Evolutionary conservation across 805 yeast genomes (phyloP).

Genomic region (Ogataea allantospora): DNA sequence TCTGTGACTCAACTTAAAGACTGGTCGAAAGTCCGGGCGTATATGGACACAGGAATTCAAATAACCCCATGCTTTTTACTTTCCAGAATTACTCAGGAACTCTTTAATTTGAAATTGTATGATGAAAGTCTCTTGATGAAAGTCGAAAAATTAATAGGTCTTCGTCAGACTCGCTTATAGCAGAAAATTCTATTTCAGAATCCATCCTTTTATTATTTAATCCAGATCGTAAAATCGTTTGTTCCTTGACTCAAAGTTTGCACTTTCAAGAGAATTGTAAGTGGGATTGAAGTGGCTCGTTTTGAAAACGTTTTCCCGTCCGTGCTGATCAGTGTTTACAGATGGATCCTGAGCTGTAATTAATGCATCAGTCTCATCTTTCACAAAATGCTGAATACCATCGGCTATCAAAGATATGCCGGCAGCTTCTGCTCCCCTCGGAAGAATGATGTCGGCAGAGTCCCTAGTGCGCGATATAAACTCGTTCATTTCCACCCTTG

Average conservation of each 20-base stretch:
- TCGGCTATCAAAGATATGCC: constrained; percentile 63
- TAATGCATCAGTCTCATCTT: constrained; percentile 9
- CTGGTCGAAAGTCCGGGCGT: not conserved
- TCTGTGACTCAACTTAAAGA: not conserved
- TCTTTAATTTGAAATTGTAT: not conserved
- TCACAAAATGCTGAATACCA: constrained; percentile 48
- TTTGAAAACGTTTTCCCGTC: too few relatives aligned
- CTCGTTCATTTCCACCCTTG: constrained; percentile 66
- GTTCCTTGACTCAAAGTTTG: constrained; percentile 28
- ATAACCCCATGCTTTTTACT: not conserved
- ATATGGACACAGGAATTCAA: not conserved
- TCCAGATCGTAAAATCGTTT: constrained; percentile 30
- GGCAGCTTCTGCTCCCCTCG: constrained; percentile 61
- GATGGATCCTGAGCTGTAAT: not conserved
- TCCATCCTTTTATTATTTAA: constrained; percentile 7
- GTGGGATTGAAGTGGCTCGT: constrained; percentile 20
- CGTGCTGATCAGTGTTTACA: not conserved
- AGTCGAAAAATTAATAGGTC: not conserved
- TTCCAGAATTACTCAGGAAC: not conserved
- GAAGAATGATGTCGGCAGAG: constrained; percentile 71
- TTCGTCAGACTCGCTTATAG: not conserved
- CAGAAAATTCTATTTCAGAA: too few relatives aligned
- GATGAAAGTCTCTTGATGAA: not conserved
- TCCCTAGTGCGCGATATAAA: constrained; percentile 68
- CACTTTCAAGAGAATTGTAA: constrained; percentile 27